Evolutionary conservation across 2,329 filamentous ascomycete species (phyloP), one percentile per base, ranked within the genome.

Genomic region (Zymoseptoria tritici): DNA sequence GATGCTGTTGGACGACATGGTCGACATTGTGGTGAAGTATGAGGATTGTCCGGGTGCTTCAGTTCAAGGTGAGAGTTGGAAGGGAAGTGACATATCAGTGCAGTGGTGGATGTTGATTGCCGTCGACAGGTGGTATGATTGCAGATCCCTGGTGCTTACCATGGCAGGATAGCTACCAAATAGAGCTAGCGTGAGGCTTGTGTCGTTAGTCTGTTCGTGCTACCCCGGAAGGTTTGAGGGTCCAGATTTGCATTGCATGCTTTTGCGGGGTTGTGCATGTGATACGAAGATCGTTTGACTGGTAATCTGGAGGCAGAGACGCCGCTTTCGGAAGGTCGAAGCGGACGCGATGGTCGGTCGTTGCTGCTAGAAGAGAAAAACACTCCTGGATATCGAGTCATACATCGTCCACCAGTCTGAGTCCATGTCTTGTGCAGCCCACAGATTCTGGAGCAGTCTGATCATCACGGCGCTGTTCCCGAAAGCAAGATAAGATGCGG

Each of bases 321-420:
- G 36, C 29, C 31, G 36, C n/a, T 46, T 49, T 19, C 20, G 26
- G 26, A 53, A 26, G 51, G 51, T 11, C 22, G 36, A 46, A 20
- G 22, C 51, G 22, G n/a, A 9, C 29, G 51, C 51, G 4, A 26
- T 19, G 20, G n/a, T 53, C 26, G 22, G 7, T 20, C 6, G 26
- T 31, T 19, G n/a, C 22, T 31, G 53, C 46, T 42, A 56, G 31
- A 46, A 60, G n/a, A 60, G 21, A 52, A 60, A 60, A 9, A 55
- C 55, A n/a, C 22, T 60, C 26, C 51, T 54, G 22, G 59, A 57
- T 21, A 60, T 26, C 13, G 59, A 51, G 9, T 21, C 29, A 22
- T 58, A 60, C 59, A 60, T 60, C 21, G 55, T 49, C 59, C 59
- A 60, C 55, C 59, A 60, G 26, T 46, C 46, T 50, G 26, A 54